Evolutionary conservation across 208 protist species (phyloP).

Genomic region (Zelonia costaricensis): DNA sequence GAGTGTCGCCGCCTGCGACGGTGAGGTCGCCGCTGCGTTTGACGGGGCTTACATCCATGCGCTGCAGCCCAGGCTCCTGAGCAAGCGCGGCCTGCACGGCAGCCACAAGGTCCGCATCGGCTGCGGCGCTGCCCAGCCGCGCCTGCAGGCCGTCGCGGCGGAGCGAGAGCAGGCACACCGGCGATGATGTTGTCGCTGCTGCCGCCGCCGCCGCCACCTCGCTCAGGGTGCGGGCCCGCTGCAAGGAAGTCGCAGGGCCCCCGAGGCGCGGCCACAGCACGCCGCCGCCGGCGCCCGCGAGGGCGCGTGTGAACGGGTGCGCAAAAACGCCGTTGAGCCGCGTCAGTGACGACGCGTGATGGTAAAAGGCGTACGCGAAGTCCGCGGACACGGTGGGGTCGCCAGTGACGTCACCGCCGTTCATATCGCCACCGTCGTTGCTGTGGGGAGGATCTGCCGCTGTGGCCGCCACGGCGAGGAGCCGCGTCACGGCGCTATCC

Average conservation of each 20-base stretch:
- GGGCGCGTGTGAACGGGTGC: conserved; percentile 12
- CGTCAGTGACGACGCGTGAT: conserved; percentile 13
- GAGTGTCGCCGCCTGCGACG: neutral
- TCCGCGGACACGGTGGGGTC: too few species aligned
- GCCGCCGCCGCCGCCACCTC: neutral
- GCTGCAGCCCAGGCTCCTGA: neutral
- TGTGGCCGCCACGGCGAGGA: neutral
- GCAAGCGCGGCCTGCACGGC: neutral
- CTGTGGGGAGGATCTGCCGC: neutral
- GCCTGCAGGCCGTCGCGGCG: conserved; percentile 8
- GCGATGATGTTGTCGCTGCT: neutral
- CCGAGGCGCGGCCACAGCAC: conserved; percentile 12
- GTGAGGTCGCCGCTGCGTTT: neutral
- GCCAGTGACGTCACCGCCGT: neutral
- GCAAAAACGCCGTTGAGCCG: conserved; percentile 17
- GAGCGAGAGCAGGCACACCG: conserved; percentile 11
- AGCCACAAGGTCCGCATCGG: neutral
- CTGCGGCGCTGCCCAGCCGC: neutral
- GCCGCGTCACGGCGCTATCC: conserved; percentile 11
- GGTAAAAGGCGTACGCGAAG: conserved; percentile 16
- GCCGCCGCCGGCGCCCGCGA: conserved; percentile 17
- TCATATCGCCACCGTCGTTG: neutral
- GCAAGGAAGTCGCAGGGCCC: neutral
- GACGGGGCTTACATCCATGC: neutral
- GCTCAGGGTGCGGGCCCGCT: conserved; percentile 5